Base-by-base conservation (phyloP, 2,329 filamentous ascomycete species). In the Diaporthe sp. region DNA sequence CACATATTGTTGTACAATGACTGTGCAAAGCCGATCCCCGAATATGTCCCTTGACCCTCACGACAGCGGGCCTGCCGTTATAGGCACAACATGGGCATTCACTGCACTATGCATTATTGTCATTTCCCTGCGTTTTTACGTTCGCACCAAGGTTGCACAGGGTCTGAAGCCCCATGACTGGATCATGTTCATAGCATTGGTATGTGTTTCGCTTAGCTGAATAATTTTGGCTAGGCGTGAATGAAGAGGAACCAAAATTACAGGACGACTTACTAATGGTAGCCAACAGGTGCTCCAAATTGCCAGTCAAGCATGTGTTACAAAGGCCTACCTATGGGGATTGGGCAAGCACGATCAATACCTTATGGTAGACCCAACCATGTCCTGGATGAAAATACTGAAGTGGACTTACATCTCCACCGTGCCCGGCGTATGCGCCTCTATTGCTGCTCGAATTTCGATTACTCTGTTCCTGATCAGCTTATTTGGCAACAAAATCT, bases 291-390 rank as follows among this genome's bases (percentile, higher is more conserved):
- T 25, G 4, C 47, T 52, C 47, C 47, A 52, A 52, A 52, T 52
- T 1, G 47, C n/a, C 47, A 52, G 47, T 25, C 47, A 52, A n/a
- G 47, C 47, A 52, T 52, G 47, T 13, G 33, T 50, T 28, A 76
- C 40, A 4, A 30, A 47, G 33, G 38, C 19, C 45, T 13, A 52
- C 71, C 12, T 38, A 19, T 58, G 72, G 28, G 75, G 75, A 33
- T 33, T 77, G n/a, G 77, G 75, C 38, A 77, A 77, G 54, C 75
- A 77, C 40, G 64, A 76, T 40, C 10, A 3, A 19, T 55, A 61
- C 45, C 25, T 77, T 17, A 66, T 50, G 0, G 57, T 64, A 5
- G 74, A 73, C 13, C 28, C 72, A 40, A 52, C 47, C 47, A 52
- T 25, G 47, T 7, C 47, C 2, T n/a, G 72, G 10, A 47, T 77